Conservation (phyloP, 805 yeast species). For the Ogataea trehaloabstinens region DNA sequence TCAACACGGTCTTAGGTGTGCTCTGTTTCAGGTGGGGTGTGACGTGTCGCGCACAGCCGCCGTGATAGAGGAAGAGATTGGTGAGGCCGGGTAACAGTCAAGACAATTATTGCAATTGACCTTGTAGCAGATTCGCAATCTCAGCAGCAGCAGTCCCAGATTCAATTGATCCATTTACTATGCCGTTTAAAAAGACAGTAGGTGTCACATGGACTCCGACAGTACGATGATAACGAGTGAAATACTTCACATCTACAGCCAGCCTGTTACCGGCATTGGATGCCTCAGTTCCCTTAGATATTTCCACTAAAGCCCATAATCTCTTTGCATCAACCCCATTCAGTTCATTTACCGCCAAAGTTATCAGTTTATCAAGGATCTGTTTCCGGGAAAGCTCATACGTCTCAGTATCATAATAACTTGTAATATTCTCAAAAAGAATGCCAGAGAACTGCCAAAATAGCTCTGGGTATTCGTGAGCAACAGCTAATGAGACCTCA, state of each 20-base stretch:
- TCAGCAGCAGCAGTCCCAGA: constrained; percentile 56
- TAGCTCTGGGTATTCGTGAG: constrained; percentile 48
- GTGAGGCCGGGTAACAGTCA: too few species aligned
- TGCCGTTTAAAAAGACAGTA: constrained; percentile 70
- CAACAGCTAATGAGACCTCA: constrained; percentile 72
- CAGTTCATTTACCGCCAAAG: constrained; percentile 38
- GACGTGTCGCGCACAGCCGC: neutral
- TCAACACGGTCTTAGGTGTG: constrained; percentile 1
- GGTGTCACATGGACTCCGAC: constrained; percentile 86
- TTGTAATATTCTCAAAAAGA: constrained; percentile 52
- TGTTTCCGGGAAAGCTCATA: constrained; percentile 53
- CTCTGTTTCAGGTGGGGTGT: constrained; percentile 2
- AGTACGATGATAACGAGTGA: constrained; percentile 69
- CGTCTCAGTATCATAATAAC: constrained; percentile 62
- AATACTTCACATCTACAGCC: constrained; percentile 66
- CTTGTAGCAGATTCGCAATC: constrained; percentile 39
- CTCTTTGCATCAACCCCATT: constrained; percentile 34
- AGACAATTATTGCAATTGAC: too few species aligned
- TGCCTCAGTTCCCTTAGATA: constrained; percentile 33
- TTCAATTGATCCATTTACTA: constrained; percentile 53
- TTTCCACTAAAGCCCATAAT: constrained; percentile 33
- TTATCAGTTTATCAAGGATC: constrained; percentile 51
- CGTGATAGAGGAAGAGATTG: neutral
- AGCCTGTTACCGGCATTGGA: constrained; percentile 58
- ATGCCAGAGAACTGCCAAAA: constrained; percentile 58